Evolutionary conservation across 1,139 yeast genomes (phyloP).

Genomic region (Taphrina communis): DNA sequence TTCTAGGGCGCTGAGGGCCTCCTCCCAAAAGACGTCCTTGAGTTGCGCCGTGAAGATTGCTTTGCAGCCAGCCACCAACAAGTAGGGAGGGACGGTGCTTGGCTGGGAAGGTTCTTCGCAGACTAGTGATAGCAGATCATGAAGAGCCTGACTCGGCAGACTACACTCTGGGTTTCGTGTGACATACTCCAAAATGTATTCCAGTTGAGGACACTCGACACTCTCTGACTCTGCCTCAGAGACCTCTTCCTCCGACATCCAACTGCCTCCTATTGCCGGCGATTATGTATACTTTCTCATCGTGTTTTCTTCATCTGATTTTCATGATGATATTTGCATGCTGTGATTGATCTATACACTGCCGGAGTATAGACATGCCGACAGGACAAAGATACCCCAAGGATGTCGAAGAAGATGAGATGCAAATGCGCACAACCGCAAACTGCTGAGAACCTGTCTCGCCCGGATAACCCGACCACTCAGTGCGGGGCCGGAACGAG

Average conservation of each 20-base stretch:
- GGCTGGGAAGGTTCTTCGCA: constrained; percentile 35
- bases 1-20: constrained; percentile 10
- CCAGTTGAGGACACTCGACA: constrained; percentile 27
- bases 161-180: constrained; percentile 15
- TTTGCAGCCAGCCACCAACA: constrained; percentile 22
- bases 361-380: no score
- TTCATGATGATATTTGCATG: no score
- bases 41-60: constrained; percentile 17
- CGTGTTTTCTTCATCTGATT: neutral
- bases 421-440: no score
- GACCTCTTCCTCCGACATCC: constrained; percentile 1
- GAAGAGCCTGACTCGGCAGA: constrained; percentile 24
- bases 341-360: no score
- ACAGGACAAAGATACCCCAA: no score
- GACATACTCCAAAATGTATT: constrained; percentile 35
- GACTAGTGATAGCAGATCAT: constrained; percentile 30
- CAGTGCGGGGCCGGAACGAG: neutral
- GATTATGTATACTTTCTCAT: neutral
- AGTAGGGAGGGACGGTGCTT: constrained; percentile 15
- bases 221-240: constrained; percentile 6
- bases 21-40: constrained; percentile 13
- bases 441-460: no score
- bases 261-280: neutral
- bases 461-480: no score
- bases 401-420: no score